phyloP scores from a whole-genome alignment of 345 rosid species.

The Garcia nutans region DNA sequence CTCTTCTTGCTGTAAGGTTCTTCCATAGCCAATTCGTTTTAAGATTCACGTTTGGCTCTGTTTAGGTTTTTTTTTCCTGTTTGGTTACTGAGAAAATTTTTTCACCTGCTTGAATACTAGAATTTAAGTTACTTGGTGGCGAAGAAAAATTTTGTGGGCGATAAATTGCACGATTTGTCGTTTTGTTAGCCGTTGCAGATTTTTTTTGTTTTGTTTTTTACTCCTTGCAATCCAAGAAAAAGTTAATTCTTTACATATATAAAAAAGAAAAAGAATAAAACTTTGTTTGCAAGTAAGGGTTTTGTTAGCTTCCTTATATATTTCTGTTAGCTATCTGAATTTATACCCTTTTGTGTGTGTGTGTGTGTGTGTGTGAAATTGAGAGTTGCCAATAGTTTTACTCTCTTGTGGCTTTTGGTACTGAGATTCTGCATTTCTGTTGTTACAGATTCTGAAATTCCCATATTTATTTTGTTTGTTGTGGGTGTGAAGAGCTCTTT shows the following conservation, averaged over 20 bases:
- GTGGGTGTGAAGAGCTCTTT: not conserved
- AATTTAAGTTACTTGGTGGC: not conserved
- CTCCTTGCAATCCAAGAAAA: not conserved
- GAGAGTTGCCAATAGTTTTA: not conserved
- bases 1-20: no score
- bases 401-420: not conserved
- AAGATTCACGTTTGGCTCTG: not conserved
- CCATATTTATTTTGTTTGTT: not conserved
- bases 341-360: not conserved
- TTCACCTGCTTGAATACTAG: not conserved
- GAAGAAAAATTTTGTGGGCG: not conserved
- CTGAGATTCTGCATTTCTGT: not conserved
- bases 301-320: not conserved
- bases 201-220: not conserved
- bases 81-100: not conserved
- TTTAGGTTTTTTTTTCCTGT: not conserved
- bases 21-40: no score
- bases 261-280: not conserved
- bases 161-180: not conserved
- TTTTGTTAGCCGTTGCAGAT: not conserved
- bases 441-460: constrained; percentile 10
- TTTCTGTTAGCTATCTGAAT: not conserved
- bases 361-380: no score
- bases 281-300: not conserved
- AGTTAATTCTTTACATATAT: not conserved